These are phyloP conservation scores for Sindora glabra DNA, from an alignment of 306 rosid species.

Conservation along the genomic window DNA sequence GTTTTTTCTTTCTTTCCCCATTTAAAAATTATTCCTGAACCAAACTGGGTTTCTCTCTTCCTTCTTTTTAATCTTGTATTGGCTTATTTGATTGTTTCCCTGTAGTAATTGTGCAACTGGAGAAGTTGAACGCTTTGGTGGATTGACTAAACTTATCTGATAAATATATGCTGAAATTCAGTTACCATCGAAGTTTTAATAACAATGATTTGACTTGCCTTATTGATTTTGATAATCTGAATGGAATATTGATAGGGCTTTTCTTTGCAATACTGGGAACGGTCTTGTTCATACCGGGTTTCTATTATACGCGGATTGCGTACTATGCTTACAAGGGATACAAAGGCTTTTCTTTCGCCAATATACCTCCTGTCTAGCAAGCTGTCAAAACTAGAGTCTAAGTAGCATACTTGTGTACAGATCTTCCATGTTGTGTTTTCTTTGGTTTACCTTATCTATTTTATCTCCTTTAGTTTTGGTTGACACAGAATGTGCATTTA, in stretches of 20 bases:
- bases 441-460: neutral
- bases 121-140: neutral
- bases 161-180: neutral
- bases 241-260: conserved; percentile 7
- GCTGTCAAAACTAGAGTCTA: neutral
- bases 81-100: no score
- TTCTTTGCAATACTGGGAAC: conserved; percentile 81
- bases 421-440: conserved; percentile 11
- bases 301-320: conserved; percentile 94
- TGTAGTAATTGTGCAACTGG: neutral
- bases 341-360: conserved; percentile 93
- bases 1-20: neutral
- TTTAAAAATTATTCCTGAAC: neutral
- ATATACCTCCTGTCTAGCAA: conserved; percentile 81
- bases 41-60: neutral
- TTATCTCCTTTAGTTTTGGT: conserved; percentile 2
- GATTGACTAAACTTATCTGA: neutral
- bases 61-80: neutral
- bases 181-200: neutral
- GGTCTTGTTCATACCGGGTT: conserved; percentile 89
- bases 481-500: conserved; percentile 8
- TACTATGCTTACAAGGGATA: conserved; percentile 96
- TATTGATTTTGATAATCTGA: neutral
- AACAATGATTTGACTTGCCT: neutral
- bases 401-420: conserved; percentile 19